phyloP scores from a whole-genome alignment of 2,329 filamentous ascomycete genomes.

The Penicillium hesseltinei region DNA sequence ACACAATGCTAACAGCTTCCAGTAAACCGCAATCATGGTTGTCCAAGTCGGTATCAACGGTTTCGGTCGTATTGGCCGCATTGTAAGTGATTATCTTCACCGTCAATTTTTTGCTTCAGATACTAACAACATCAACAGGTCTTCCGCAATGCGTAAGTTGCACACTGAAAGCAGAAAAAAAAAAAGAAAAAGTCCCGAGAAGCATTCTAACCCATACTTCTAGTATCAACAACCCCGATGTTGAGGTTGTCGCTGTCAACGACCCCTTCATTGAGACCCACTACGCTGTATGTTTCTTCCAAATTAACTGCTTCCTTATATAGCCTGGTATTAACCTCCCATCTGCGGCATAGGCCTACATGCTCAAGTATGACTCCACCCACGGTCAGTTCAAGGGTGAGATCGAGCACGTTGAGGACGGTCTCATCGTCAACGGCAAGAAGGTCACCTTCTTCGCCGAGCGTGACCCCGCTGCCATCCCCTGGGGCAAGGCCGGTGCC shows the following conservation, averaged over 20 bases:
- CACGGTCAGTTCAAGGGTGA: conserved; percentile 96
- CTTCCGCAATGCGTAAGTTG: conserved; percentile 90
- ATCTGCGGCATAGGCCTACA: conserved; percentile 72
- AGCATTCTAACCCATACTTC: conserved; percentile 16
- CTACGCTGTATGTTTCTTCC: conserved; percentile 77
- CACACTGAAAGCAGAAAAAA: background rate
- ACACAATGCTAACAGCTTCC: conserved; percentile 28
- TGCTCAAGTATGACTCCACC: conserved; percentile 99
- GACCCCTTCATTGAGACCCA: conserved; percentile 98
- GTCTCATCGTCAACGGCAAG: conserved; percentile 90
- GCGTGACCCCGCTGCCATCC: conserved; percentile 84
- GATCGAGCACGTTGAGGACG: conserved; percentile 65
- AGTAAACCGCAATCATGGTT: conserved; percentile 36
- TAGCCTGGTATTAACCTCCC: conserved; percentile 1
- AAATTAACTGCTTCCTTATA: background rate
- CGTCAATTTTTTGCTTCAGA: background rate
- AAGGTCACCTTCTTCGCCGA: conserved; percentile 91
- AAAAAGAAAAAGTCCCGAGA: background rate
- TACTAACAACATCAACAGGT: conserved; percentile 51
- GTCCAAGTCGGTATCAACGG: conserved; percentile 93
- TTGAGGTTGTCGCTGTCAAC: conserved; percentile 95
- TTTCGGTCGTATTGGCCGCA: conserved; percentile 98
- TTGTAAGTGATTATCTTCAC: conserved; percentile 51
- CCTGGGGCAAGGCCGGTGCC: conserved; percentile 83
- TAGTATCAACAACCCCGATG: conserved; percentile 78